phyloP scores from a whole-genome alignment of 306 rosid genomes.

The Glycyrrhiza uralensis region DNA sequence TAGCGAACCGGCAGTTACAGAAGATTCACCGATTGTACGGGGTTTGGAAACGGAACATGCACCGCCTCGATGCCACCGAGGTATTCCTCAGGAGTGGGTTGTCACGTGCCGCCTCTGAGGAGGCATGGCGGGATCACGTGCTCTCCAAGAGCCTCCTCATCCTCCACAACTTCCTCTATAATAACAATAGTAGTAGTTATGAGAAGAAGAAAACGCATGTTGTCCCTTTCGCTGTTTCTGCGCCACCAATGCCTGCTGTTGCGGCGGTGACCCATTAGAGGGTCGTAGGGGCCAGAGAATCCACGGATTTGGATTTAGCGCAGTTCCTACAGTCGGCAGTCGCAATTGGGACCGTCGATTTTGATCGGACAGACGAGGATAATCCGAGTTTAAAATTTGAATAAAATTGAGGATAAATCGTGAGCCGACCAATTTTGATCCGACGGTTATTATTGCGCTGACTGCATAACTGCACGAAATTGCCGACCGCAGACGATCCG shows the following conservation, averaged over 20 bases:
- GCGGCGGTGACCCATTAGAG: slow-evolving; percentile 18
- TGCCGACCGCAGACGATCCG: too few relatives aligned
- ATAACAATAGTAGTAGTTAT: too few relatives aligned
- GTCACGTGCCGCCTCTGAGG: not conserved
- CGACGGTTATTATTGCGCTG: too few relatives aligned
- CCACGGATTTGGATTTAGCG: too few relatives aligned
- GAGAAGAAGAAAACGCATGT: too few relatives aligned
- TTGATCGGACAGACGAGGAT: too few relatives aligned
- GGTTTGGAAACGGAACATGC: slow-evolving; percentile 34
- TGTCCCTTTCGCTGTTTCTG: not conserved
- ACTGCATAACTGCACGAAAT: too few relatives aligned
- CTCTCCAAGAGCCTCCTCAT: slow-evolving; percentile 6
- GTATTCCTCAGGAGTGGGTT: not conserved
- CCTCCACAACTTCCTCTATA: slow-evolving; percentile 26
- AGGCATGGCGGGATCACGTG: slow-evolving; percentile 33
- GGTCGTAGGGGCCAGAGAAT: not conserved
- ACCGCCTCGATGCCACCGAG: slow-evolving; percentile 40
- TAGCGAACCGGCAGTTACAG: slow-evolving; percentile 34
- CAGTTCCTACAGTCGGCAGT: too few relatives aligned
- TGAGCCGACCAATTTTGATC: too few relatives aligned
- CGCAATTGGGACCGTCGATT: too few relatives aligned
- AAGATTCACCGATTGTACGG: slow-evolving; percentile 34
- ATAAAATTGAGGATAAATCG: too few relatives aligned
- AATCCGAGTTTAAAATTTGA: too few relatives aligned
- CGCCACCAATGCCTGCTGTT: not conserved